Evolutionary conservation across 2,329 filamentous ascomycete species (phyloP).

Genomic region (Xylariomycetidae sp.): DNA sequence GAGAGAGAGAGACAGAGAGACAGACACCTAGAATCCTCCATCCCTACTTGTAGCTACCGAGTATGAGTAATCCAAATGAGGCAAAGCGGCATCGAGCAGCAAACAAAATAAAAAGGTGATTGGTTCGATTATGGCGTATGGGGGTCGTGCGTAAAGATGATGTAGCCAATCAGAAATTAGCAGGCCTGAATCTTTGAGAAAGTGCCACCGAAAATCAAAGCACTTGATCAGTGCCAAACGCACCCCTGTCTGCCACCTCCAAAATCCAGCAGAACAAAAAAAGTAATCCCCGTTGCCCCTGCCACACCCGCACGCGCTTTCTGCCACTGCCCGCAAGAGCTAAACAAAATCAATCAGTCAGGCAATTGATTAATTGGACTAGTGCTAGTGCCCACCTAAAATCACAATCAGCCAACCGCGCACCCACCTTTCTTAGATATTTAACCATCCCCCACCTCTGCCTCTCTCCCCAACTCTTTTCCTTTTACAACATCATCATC

Average conservation of each 20-base stretch:
- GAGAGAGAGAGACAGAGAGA: too few relatives aligned
- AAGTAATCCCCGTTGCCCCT: conserved; percentile 15
- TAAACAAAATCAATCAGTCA: too few relatives aligned
- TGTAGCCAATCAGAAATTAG: conserved; percentile 28
- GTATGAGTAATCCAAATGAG: too few relatives aligned
- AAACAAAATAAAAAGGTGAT: too few relatives aligned
- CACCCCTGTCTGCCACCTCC: conserved; percentile 28
- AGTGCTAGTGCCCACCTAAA: too few relatives aligned
- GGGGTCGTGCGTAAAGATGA: too few relatives aligned
- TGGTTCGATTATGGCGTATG: too few relatives aligned
- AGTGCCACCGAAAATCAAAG: conserved; percentile 26
- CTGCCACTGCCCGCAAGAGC: too few relatives aligned
- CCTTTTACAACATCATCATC: conserved; percentile 24
- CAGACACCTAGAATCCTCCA: too few relatives aligned
- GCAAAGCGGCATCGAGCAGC: too few relatives aligned
- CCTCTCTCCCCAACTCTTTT: conserved; percentile 14
- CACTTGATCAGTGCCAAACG: conserved; percentile 22
- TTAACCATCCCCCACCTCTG: conserved; percentile 28
- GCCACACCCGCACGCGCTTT: conserved; percentile 11
- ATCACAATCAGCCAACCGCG: conserved; percentile 26
- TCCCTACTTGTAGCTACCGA: too few relatives aligned
- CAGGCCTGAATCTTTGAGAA: conserved; percentile 14
- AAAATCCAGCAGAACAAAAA: conserved; percentile 20
- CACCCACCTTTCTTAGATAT: conserved; percentile 21
- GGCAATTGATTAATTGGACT: too few relatives aligned